These are phyloP conservation scores for Pelomyxa schiedti DNA, from an alignment of 78 protist species.

Conservation along the genomic window DNA sequence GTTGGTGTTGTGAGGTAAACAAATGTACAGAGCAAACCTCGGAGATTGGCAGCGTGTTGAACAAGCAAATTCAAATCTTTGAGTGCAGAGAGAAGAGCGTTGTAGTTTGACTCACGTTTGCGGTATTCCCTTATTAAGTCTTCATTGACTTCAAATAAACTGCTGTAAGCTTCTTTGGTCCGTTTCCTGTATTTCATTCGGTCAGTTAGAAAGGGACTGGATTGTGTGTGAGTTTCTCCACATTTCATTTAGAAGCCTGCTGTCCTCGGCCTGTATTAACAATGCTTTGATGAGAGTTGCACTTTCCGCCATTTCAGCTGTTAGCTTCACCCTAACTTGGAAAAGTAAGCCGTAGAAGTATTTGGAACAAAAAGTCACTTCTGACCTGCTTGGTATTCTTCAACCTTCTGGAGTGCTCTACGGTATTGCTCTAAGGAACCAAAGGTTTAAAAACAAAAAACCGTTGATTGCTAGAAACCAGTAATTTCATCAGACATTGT, in stretches of 20 bases:
- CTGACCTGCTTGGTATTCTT: neutral
- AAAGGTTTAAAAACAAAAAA: too few species aligned
- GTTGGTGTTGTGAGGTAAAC: too few species aligned
- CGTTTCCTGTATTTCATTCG: neutral
- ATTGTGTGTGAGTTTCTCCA: neutral
- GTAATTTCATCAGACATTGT: conserved; percentile 13
- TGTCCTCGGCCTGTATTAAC: conserved; percentile 37
- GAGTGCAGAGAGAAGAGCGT: conserved; percentile 5
- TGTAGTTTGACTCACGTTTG: conserved; percentile 34
- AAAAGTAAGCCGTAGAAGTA: conserved; percentile 18
- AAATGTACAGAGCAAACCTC: too few species aligned
- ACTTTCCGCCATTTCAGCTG: conserved; percentile 41
- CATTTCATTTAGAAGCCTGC: conserved; percentile 22
- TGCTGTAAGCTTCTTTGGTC: conserved; percentile 5
- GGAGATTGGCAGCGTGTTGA: conserved; percentile 17
- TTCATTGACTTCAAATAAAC: conserved; percentile 12
- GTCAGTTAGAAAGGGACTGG: too few species aligned
- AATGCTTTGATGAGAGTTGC: conserved; percentile 25
- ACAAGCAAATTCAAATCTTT: conserved; percentile 37
- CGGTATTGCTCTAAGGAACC: too few species aligned
- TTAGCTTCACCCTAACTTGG: conserved; percentile 9
- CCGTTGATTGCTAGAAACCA: too few species aligned
- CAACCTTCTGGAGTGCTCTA: too few species aligned
- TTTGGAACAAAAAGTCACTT: neutral
- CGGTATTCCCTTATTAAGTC: conserved; percentile 15